Conservation (phyloP, 805 yeast species). For the Kazachstania kunashirensis region DNA sequence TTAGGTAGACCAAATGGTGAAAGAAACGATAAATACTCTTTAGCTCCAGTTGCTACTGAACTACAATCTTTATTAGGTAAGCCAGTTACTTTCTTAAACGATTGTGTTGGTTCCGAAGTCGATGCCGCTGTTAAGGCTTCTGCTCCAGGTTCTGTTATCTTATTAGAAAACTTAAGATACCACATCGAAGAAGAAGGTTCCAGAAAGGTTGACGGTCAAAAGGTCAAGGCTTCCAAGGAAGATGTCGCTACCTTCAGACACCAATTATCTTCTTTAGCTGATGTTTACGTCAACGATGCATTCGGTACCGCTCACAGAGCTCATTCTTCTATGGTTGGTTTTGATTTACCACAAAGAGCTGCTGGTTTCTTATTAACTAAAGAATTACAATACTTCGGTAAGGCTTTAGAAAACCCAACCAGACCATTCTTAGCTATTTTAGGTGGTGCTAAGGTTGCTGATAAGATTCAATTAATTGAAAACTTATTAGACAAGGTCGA, state of each 20-base stretch:
- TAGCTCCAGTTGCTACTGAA: conserved; percentile 88
- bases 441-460: conserved; percentile 99
- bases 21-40: conserved; percentile 70
- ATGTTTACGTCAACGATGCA: conserved; percentile 94
- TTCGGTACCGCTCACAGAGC: conserved; percentile 99
- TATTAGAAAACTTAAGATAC: conserved; percentile 94
- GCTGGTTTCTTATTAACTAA: conserved; percentile 97
- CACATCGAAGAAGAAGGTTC: conserved; percentile 96
- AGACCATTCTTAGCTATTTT: conserved; percentile 98
- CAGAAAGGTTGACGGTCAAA: conserved; percentile 80
- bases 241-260: conserved; percentile 80
- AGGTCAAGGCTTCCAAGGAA: conserved; percentile 82
- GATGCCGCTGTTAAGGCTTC: conserved; percentile 68
- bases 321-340: conserved; percentile 97
- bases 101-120: conserved; percentile 88
- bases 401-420: conserved; percentile 93
- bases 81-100: conserved; percentile 71
- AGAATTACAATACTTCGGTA: conserved; percentile 93
- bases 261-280: conserved; percentile 84
- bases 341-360: conserved; percentile 90
- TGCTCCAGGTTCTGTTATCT: conserved; percentile 67
- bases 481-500: conserved; percentile 94
- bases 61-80: conserved; percentile 63
- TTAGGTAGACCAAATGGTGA: conserved; percentile 99
- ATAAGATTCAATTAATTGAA: conserved; percentile 97